Evolutionary conservation across 2,329 filamentous ascomycete species (phyloP), one percentile per base, ranked within the genome.

Genomic region (Stachybotrys elegans): DNA sequence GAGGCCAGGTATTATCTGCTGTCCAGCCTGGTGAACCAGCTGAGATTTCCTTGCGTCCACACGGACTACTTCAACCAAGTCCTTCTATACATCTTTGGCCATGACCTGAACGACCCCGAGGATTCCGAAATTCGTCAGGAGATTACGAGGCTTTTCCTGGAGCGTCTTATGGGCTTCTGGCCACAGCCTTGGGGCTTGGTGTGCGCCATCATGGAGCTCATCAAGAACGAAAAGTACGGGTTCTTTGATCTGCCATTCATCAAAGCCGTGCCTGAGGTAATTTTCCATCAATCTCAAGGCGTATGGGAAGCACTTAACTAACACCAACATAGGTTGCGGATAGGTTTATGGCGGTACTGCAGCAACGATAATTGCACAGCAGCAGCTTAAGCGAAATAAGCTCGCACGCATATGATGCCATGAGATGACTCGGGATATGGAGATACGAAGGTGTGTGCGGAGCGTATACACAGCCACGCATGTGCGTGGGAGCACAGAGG

Each of bases 181-280:
- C 92, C 92, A 42, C 92, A 97, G 62, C 92, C 94, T 16, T 97
- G 92, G 92, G 94, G 94, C 12, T 71, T 98, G 35, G 84, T 96
- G 61, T 84, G 91, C 50, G 92, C 90, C 27, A 78, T 95, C 48
- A 71, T 93, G 50, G 93, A 97, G 70, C 77, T 98, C 45, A 75
- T 95, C 53, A 94, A 95, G 73, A 96, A 95, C 62, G 84, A 87
- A 43, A 88, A 83, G 60, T 94, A 92, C 65, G 83, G 83, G 59
- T 95, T 98, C 73, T 97, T 94, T 72, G 88, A 93, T 41, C 75
- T 95, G 53, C 87, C 88, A 21, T 96, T 95, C 57, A 87, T 97
- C 67, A 94, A 95, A 72, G 79, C 84, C 52, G 81, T 85, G 54
- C 90, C 90, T 52, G 90, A 96, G 74, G 90, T 94, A 73, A 64